phyloP scores from a whole-genome alignment of 2,329 filamentous ascomycete species.

The Hansfordia pulvinata region DNA sequence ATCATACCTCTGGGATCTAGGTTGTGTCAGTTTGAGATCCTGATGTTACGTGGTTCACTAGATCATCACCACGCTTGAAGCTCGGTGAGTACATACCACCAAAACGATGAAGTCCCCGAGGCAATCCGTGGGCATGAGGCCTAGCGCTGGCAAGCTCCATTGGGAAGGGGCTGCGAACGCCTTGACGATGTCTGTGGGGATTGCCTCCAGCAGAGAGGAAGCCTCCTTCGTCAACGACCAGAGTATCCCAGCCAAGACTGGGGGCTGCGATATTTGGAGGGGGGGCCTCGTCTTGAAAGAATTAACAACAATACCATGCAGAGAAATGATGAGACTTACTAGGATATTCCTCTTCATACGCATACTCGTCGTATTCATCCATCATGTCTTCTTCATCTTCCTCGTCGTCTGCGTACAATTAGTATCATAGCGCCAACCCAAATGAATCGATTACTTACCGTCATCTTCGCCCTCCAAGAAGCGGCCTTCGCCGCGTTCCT shows the following conservation, averaged over 20 bases:
- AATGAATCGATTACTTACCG: constrained; percentile 15
- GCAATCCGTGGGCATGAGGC: no score
- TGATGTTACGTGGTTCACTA: background rate
- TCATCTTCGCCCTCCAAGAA: constrained; percentile 46
- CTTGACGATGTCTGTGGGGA: constrained; percentile 40
- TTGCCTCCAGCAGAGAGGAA: constrained; percentile 28
- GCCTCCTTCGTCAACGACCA: constrained; percentile 30
- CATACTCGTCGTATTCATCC: constrained; percentile 51
- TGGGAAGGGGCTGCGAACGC: constrained; percentile 47
- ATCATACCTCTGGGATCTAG: constrained; percentile 21
- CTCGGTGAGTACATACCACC: constrained; percentile 10
- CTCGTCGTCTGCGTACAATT: constrained; percentile 25
- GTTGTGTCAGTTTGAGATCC: constrained; percentile 11
- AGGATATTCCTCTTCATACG: constrained; percentile 45
- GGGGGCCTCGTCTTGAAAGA: constrained; percentile 24
- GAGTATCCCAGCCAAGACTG: constrained; percentile 43
- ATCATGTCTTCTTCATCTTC: constrained; percentile 57
- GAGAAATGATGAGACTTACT: constrained; percentile 25
- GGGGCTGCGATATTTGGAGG: constrained; percentile 26
- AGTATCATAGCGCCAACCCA: constrained; percentile 9
- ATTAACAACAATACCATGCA: background rate
- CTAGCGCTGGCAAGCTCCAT: constrained; percentile 26
- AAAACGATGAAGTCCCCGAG: no score
- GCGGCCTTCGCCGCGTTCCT: constrained; percentile 36
- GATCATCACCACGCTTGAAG: background rate